These are phyloP conservation scores for Starmerella vaccinii DNA, from an alignment of 805 yeast genomes.

Conservation along the genomic window DNA sequence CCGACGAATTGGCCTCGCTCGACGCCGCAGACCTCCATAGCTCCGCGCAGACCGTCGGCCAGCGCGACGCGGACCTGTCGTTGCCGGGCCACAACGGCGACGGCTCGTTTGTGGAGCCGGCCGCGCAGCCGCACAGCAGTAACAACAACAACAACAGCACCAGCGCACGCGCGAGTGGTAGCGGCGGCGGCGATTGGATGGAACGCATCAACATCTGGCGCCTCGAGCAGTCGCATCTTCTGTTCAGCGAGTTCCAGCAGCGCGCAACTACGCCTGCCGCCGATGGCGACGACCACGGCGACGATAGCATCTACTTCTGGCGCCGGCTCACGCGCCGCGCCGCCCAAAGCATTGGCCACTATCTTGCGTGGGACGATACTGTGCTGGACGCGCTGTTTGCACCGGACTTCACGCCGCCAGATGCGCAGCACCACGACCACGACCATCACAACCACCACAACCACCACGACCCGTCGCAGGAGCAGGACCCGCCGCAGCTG, in stretches of 20 bases:
- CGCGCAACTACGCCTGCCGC: background rate
- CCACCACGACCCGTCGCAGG: no score
- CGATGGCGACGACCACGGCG: background rate
- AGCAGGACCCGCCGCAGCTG: background rate
- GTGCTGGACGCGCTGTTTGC: slow-evolving; percentile 32
- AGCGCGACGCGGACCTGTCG: slow-evolving; percentile 23
- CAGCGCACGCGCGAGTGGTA: no score
- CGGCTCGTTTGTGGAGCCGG: slow-evolving; percentile 26
- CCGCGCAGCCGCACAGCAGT: no score
- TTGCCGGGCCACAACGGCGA: slow-evolving; percentile 32
- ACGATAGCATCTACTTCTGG: slow-evolving; percentile 12
- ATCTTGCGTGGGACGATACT: slow-evolving; percentile 29
- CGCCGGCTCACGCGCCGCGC: slow-evolving; percentile 13
- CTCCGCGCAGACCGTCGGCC: background rate
- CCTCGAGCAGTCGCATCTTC: slow-evolving; percentile 32
- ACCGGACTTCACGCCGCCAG: slow-evolving; percentile 17
- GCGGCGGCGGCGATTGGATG: slow-evolving; percentile 24
- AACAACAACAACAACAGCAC: no score
- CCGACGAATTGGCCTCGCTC: slow-evolving; percentile 3
- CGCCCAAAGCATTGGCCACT: slow-evolving; percentile 7
- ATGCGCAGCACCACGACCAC: no score
- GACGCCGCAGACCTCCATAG: slow-evolving; percentile 13
- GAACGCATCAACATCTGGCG: slow-evolving; percentile 37
- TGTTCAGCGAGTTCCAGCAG: slow-evolving; percentile 26
- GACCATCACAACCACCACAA: no score